Evolutionary conservation across 148 eudicot genomes (phyloP).

Genomic region (Drosera capensis): DNA sequence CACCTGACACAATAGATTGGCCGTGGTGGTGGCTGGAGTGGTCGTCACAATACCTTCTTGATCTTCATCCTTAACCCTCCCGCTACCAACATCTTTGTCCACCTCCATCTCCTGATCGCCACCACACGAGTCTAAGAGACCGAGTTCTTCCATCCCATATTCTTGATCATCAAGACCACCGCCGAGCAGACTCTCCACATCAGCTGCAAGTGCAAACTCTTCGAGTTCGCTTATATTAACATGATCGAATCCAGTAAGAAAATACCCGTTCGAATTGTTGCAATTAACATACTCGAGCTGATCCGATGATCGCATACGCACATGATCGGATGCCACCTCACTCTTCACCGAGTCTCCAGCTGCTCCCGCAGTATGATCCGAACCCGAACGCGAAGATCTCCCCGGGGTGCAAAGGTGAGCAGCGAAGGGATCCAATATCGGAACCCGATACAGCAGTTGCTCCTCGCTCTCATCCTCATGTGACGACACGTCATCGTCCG

Average conservation of each 20-base stretch:
- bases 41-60: conserved; percentile 5
- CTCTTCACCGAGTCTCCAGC: background rate
- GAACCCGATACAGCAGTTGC: conserved; percentile 66
- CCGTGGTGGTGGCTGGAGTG: background rate
- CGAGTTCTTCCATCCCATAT: conserved; percentile 53
- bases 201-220: conserved; percentile 74
- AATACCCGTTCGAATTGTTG: conserved; percentile 13
- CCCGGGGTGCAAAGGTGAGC: conserved; percentile 25
- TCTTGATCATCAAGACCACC: conserved; percentile 55
- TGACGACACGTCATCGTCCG: conserved; percentile 29
- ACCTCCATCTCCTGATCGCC: conserved; percentile 8
- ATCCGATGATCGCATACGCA: conserved; percentile 4
- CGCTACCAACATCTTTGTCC: conserved; percentile 3
- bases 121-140: conserved; percentile 21
- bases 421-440: conserved; percentile 42
- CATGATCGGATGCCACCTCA: conserved; percentile 2
- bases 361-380: background rate
- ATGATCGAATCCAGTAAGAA: conserved; percentile 41
- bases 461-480: conserved; percentile 46
- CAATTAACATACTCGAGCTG: background rate
- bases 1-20: conserved; percentile 2
- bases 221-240: conserved; percentile 45
- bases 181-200: conserved; percentile 68
- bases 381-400: background rate
- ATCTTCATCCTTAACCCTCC: conserved; percentile 32